Evolutionary conservation across 108 stramenopile genomes (phyloP).

Genomic region (Mayamaea pseudoterrestris): DNA sequence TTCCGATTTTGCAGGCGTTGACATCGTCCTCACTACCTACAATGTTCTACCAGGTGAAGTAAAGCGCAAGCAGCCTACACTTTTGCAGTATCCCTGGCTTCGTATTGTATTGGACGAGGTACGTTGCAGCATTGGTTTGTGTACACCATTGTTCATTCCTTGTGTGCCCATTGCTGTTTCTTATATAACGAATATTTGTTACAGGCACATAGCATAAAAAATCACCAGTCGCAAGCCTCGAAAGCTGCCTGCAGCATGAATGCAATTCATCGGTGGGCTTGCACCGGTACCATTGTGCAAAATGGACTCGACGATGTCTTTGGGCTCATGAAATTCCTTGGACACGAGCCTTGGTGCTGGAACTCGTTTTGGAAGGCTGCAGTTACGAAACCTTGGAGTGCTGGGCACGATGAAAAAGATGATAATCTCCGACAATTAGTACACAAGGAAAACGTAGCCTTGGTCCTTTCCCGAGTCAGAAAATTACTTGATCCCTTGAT

Average conservation of each 20-base stretch:
- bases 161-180: neutral
- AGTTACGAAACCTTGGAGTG: conserved; percentile 26
- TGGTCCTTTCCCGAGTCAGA: conserved; percentile 57
- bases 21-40: conserved; percentile 76
- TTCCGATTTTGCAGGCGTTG: conserved; percentile 32
- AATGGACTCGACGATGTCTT: conserved; percentile 74
- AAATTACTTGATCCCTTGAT: conserved; percentile 58
- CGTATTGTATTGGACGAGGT: conserved; percentile 77
- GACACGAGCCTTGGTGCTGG: conserved; percentile 77
- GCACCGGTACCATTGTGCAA: conserved; percentile 79
- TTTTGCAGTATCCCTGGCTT: conserved; percentile 23
- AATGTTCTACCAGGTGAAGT: conserved; percentile 20
- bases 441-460: conserved; percentile 2
- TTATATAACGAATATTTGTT: neutral
- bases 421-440: neutral
- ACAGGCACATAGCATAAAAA: conserved; percentile 33
- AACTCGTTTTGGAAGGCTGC: conserved; percentile 59
- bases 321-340: conserved; percentile 60
- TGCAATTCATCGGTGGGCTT: conserved; percentile 64
- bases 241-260: conserved; percentile 51
- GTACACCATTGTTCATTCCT: neutral
- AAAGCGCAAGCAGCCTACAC: neutral
- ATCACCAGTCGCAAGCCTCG: conserved; percentile 50
- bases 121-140: no score
- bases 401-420: conserved; percentile 5